Evolutionary conservation across 768 basidiomycete species (phyloP), one percentile per base, ranked within the genome.

Genomic region (Exidia glandulosa): DNA sequence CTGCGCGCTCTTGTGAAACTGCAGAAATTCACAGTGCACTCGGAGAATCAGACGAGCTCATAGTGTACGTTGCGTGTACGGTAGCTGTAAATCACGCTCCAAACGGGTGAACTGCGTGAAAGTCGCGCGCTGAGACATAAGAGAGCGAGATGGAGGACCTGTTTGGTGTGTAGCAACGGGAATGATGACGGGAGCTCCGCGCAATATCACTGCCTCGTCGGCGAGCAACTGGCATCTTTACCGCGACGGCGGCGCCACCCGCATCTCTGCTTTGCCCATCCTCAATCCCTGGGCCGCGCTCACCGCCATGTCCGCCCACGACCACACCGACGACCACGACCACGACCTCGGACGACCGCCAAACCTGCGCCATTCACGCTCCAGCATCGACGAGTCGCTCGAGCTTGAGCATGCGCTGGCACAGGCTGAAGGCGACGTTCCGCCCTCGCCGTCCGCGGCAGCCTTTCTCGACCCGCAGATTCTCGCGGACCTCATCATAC

Each of bases 341-440:
- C 27, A 48, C 32, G 47, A 50, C 63, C 63, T 32, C 33, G 19
- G 23, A 31, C 61, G 50, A 30, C 61, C 60, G 52, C 34, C 16
- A 32, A 27, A 32, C 30, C 25, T 27, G 50, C 50, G 50, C 14
- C 50, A 54, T 25, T 54, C 50, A 12, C 14, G 25, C 25, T 59
- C 60, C 37, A 65, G 63, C 13, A 88, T 90, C 68, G 89, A 92
- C 72, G 80, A 88, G 62, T 81, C 82, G 55, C 79, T 92, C 62
- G 88, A 88, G 65, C 82, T 92, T 63, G 90, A 92, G 68, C 83
- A 80, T 57, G 82, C 89, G 72, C 80, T 92, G 41, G 77, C 83
- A 31, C 29, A 31, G 37, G 62, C 32, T 23, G 62, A 52, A n/a
- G 60, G 63, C 19, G 37, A 36, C 29, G n/a, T 45, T 13, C 52